Conservation (phyloP, 78 protist genomes). For the slime mould (Dictyostelium discoideum) region DNA sequence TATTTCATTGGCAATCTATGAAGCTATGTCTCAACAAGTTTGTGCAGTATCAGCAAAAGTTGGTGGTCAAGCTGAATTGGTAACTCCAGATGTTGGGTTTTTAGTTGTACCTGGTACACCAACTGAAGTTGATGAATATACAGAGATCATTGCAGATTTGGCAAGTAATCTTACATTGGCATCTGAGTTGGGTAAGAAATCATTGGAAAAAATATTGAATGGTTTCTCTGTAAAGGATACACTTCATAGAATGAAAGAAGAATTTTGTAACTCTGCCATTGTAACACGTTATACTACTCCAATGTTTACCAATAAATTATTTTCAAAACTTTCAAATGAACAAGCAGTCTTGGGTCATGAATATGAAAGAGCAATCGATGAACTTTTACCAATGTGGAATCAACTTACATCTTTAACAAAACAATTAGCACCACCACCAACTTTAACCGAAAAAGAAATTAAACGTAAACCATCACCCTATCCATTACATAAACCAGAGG, state of each 20-base stretch:
- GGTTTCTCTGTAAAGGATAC: conserved; percentile 58
- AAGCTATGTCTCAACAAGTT: conserved; percentile 63
- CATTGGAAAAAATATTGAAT: conserved; percentile 28
- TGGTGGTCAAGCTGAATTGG: conserved; percentile 73
- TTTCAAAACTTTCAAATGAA: conserved; percentile 26
- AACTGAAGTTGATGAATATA: conserved; percentile 52
- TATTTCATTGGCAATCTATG: conserved; percentile 66
- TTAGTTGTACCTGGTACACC: conserved; percentile 63
- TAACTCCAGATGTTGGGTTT: conserved; percentile 70
- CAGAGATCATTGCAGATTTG: conserved; percentile 28
- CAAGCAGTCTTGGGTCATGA: conserved; percentile 39
- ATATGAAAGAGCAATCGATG: conserved; percentile 43
- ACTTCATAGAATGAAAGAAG: conserved; percentile 19
- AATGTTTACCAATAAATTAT: conserved; percentile 15
- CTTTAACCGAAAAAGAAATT: not conserved
- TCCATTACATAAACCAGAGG: conserved; percentile 19
- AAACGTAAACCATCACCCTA: conserved; percentile 24
- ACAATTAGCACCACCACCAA: conserved; percentile 58
- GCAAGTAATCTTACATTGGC: conserved; percentile 10
- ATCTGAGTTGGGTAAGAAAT: conserved; percentile 3
- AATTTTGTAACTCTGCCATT: conserved; percentile 63
- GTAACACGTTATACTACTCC: not conserved
- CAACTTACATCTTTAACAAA: not conserved
- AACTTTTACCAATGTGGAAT: conserved; percentile 58
- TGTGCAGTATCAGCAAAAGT: conserved; percentile 70